Percentiles rank a stretch among this genome's conserved stretches.
Conservation (phyloP, 2,329 filamentous ascomycete genomes). For the Torrubiella hemipterigena region DNA sequence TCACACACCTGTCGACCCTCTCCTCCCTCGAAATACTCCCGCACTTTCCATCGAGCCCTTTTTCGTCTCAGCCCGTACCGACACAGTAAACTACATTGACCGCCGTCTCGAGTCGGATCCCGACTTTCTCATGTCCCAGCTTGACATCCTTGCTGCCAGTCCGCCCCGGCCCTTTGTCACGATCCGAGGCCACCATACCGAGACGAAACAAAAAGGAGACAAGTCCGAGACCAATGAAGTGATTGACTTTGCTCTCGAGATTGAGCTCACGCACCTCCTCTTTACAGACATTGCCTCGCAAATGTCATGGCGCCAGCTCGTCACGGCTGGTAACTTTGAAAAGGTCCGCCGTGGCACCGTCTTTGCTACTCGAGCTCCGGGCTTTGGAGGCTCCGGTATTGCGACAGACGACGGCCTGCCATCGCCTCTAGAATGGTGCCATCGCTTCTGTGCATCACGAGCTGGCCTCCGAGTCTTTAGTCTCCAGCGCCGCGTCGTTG, state of each 20-base stretch:
- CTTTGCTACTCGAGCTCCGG: slow-evolving; percentile 36
- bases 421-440: slow-evolving; percentile 48
- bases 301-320: slow-evolving; percentile 29
- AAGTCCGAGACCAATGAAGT: slow-evolving; percentile 33
- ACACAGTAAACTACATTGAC: slow-evolving; percentile 30
- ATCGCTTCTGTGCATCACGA: slow-evolving; percentile 49
- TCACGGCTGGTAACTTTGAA: slow-evolving; percentile 44
- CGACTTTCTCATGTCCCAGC: slow-evolving; percentile 28
- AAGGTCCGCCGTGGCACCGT: slow-evolving; percentile 54
- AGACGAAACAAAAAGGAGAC: slow-evolving; percentile 29
- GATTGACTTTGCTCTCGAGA: slow-evolving; percentile 46
- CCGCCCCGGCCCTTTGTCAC: slow-evolving; percentile 43
- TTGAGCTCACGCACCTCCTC: slow-evolving; percentile 48
- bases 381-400: slow-evolving; percentile 18
- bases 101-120: slow-evolving; percentile 31
- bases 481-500: slow-evolving; percentile 39
- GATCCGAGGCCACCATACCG: slow-evolving; percentile 39
- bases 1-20: slow-evolving; percentile 11
- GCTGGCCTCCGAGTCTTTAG: slow-evolving; percentile 45
- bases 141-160: slow-evolving; percentile 28
- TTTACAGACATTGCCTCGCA: slow-evolving; percentile 29
- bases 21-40: slow-evolving; percentile 10
- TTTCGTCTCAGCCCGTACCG: slow-evolving; percentile 18
- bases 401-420: slow-evolving; percentile 18
- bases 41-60: slow-evolving; percentile 14